Evolutionary conservation across 192 early-diverging fungal species (phyloP), one percentile per base, ranked within the genome.

Genomic region (Coemansia sp.): DNA sequence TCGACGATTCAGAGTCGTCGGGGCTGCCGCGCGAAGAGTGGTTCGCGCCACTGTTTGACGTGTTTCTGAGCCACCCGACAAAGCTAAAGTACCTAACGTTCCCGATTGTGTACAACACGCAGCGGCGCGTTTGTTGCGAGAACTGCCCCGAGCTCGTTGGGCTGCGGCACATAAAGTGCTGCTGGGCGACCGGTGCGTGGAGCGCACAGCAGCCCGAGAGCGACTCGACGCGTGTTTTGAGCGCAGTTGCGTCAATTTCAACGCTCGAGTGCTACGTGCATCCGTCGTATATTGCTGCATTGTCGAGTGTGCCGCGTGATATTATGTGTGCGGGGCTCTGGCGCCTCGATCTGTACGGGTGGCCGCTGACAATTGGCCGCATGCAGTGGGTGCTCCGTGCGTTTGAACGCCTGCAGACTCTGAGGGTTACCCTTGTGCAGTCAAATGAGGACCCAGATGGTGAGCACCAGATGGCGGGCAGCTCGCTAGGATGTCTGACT

Each of bases 81-180:
- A 23, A 40, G 6, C 59, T 79, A 5, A 32, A 40, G n/a, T 57
- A 62, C 28, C 42, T 79, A 46, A 69, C 76, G 0, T 79, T 79
- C 40, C 76, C 76, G 0, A 69, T 79, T n/a, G 65, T 79, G 5
- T 79, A 79, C 59, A 79, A 79, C 38, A 79, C 76, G 19, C 60
- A 62, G 45, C 57, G 76, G 5, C 47, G 51, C 2, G 54, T 79
- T n/a, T 65, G 61, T 9, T 22, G 40, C 0, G 35, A 19, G n/a
- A 79, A 72, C 32, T 79, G 76, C 18, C 76, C 76, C 2, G 7
- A 38, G 32, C 43, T 79, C 16, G 59, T 65, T 1, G 66, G 71
- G 1, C 42, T 79, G 12, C 58, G 70, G 0, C 76, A 79, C 12
- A 71, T 79, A 44, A 79, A 79, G 60, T 79, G 76, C 47, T 79